A percentile compares a stretch with the other conserved stretches of the same genome.
These are phyloP conservation scores for Moricandia arvensis DNA, from an alignment of 345 rosid species.

Conservation along the genomic window DNA sequence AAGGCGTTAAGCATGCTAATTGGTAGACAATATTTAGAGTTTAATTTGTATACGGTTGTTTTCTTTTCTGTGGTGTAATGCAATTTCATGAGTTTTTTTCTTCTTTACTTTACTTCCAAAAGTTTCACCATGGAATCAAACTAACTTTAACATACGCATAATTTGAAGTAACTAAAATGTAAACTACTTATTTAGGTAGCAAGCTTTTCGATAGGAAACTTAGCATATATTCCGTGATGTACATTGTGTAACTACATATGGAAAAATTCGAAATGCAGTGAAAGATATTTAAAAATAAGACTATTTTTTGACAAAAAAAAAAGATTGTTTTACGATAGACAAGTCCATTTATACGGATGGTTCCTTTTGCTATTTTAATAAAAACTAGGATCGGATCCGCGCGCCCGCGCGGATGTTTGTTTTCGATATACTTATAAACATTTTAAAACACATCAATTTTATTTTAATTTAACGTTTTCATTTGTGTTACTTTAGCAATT, in stretches of 20 bases:
- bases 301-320: too few relatives aligned
- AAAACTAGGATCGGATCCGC: too few relatives aligned
- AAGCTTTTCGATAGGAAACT: not conserved
- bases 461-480: too few relatives aligned
- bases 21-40: not conserved
- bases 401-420: too few relatives aligned
- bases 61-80: not conserved
- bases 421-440: too few relatives aligned
- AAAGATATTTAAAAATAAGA: constrained; percentile 12
- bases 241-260: constrained; percentile 10
- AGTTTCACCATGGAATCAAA: not conserved
- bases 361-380: not conserved
- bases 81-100: not conserved
- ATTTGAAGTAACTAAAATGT: not conserved
- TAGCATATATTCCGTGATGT: constrained; percentile 22
- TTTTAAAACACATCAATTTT: too few relatives aligned
- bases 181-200: constrained; percentile 4
- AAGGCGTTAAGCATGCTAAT: too few relatives aligned
- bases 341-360: not conserved
- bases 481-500: too few relatives aligned
- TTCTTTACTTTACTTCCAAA: not conserved
- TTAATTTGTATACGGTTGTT: constrained; percentile 1
- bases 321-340: constrained; percentile 20
- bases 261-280: constrained; percentile 16
- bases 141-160: not conserved